These are phyloP conservation scores for Yarrowia deformans DNA, from an alignment of 805 yeast species.

Conservation along the genomic window DNA sequence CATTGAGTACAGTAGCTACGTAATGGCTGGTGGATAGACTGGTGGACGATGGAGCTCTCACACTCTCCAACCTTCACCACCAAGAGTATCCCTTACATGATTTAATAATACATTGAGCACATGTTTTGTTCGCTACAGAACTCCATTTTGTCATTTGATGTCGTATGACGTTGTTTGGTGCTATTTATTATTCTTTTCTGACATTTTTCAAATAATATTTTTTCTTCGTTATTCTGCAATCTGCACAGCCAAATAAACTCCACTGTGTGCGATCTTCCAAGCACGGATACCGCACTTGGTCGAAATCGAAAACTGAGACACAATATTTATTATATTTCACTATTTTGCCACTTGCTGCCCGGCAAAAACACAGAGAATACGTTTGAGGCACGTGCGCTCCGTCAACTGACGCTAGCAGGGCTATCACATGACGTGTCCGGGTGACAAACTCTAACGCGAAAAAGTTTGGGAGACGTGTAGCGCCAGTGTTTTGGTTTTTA, in stretches of 20 bases:
- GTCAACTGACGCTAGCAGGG: neutral
- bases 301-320: neutral
- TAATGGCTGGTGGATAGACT: too few species aligned
- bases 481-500: constrained; percentile 16
- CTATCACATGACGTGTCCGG: neutral
- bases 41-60: too few species aligned
- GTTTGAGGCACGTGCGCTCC: neutral
- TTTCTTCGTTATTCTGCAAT: neutral
- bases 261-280: neutral
- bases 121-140: neutral
- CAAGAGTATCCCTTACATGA: too few species aligned
- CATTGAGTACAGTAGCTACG: too few species aligned
- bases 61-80: too few species aligned
- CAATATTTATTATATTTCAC: neutral
- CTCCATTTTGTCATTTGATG: neutral
- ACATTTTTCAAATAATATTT: neutral
- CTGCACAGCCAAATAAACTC: constrained; percentile 10
- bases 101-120: too few species aligned
- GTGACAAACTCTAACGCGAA: constrained; percentile 28
- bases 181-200: neutral
- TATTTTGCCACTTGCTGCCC: neutral
- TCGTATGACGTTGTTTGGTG: neutral
- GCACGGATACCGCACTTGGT: too few species aligned
- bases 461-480: constrained; percentile 18
- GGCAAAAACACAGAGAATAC: too few species aligned